Evolutionary conservation across 768 basidiomycete genomes (phyloP).

Genomic region (Boletus rubescentipes): DNA sequence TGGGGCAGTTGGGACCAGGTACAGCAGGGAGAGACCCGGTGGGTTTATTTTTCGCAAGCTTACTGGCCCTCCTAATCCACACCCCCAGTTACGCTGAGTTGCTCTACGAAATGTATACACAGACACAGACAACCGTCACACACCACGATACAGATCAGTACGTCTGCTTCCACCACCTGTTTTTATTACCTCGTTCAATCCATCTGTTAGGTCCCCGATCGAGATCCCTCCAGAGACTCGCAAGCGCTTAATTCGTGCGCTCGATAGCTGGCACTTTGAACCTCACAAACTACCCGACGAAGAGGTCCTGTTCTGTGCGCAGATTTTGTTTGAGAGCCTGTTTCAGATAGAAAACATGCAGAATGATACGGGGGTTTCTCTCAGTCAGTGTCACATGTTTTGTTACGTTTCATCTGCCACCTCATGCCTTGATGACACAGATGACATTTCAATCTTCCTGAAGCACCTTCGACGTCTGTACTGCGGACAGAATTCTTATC

Average conservation of each 20-base stretch:
- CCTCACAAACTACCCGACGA: conserved; percentile 81
- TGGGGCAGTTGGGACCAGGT: conserved; percentile 63
- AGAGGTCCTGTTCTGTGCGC: conserved; percentile 77
- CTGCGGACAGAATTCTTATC: conserved; percentile 88
- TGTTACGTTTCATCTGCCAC: conserved; percentile 20
- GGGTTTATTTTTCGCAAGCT: conserved; percentile 26
- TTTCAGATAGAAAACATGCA: conserved; percentile 77
- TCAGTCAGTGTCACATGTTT: conserved; percentile 46
- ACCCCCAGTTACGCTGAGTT: conserved; percentile 70
- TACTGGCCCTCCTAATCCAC: conserved; percentile 10
- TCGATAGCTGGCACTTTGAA: conserved; percentile 89
- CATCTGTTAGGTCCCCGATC: conserved; percentile 43
- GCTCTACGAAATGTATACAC: conserved; percentile 79
- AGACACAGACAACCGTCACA: conserved; percentile 72
- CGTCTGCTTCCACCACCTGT: not conserved
- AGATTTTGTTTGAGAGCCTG: conserved; percentile 84
- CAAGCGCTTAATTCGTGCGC: conserved; percentile 57
- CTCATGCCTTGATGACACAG: conserved; percentile 40
- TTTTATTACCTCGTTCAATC: conserved; percentile 11
- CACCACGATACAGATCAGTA: conserved; percentile 38
- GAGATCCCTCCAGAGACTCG: conserved; percentile 51
- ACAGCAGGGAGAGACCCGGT: conserved; percentile 49
- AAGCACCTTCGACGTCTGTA: conserved; percentile 91
- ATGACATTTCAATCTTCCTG: conserved; percentile 73
- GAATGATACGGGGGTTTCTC: conserved; percentile 53